These are phyloP conservation scores for Calonectria pauciramosa DNA, from an alignment of 2,329 filamentous ascomycete species.

Conservation along the genomic window DNA sequence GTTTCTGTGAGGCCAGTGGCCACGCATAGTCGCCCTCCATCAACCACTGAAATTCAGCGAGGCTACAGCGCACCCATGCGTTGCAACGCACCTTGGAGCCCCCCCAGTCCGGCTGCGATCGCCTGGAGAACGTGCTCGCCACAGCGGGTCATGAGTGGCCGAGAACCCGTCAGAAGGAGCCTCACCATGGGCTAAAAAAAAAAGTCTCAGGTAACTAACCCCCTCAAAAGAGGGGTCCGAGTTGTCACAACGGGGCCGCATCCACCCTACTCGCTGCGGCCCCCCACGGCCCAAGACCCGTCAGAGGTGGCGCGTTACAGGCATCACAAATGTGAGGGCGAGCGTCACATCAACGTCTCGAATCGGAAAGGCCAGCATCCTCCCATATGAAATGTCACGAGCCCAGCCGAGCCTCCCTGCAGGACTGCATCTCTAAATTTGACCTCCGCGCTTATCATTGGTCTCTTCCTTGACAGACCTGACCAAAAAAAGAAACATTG, in stretches of 20 bases:
- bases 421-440: not conserved
- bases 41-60: conserved; percentile 22
- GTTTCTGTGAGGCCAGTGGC: not conserved
- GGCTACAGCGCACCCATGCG: conserved; percentile 7
- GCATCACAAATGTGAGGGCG: not conserved
- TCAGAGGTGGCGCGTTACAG: not conserved
- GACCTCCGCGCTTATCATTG: not conserved
- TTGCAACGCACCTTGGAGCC: conserved; percentile 9
- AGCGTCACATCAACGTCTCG: not conserved
- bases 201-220: not conserved
- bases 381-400: not conserved
- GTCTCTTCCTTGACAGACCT: not conserved
- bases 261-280: not conserved
- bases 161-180: not conserved
- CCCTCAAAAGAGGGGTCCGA: conserved; percentile 19
- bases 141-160: conserved; percentile 1
- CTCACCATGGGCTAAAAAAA: not conserved
- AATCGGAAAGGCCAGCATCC: not conserved
- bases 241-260: not conserved
- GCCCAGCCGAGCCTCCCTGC: not conserved
- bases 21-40: not conserved
- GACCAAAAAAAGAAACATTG: not conserved
- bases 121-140: conserved; percentile 11
- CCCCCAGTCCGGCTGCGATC: not conserved
- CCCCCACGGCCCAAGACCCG: not conserved